Percentiles rank a stretch among this genome's conserved stretches.
These are phyloP conservation scores for Plectosphaerella plurivora DNA, from an alignment of 2,329 filamentous ascomycete species.

Conservation along the genomic window DNA sequence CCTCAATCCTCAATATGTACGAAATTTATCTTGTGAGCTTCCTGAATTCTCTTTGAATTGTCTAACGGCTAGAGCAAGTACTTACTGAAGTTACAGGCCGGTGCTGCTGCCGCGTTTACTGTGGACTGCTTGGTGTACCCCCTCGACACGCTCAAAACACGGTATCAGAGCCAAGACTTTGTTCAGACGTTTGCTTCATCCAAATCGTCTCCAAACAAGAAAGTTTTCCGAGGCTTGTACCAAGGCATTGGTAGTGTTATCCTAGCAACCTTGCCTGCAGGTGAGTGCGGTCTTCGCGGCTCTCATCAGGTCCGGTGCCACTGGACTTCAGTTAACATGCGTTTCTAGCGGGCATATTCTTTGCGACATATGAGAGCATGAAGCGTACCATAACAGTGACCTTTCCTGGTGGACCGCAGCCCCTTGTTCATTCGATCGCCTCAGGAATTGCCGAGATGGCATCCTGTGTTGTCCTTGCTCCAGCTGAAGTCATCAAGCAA, in stretches of 20 bases:
- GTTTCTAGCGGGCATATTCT: constrained; percentile 71
- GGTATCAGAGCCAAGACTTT: constrained; percentile 76
- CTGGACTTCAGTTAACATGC: not conserved
- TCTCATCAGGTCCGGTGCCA: not conserved
- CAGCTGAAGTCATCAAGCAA: constrained; percentile 88
- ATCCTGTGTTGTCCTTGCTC: constrained; percentile 81
- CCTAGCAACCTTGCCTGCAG: constrained; percentile 82
- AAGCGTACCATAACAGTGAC: constrained; percentile 57
- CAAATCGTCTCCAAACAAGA: constrained; percentile 46
- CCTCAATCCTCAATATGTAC: constrained; percentile 5
- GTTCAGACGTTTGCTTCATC: constrained; percentile 58
- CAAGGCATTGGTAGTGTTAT: constrained; percentile 85
- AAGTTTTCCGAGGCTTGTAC: constrained; percentile 71
- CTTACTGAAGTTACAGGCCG: constrained; percentile 53
- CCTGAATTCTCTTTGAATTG: not conserved
- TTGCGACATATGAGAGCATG: constrained; percentile 79
- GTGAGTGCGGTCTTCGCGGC: constrained; percentile 30
- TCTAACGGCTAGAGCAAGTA: not conserved
- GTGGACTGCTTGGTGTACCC: constrained; percentile 85
- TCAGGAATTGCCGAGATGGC: constrained; percentile 77
- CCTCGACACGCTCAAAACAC: constrained; percentile 84
- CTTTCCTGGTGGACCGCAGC: constrained; percentile 52
- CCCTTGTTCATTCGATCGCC: constrained; percentile 67
- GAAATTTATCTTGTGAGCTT: constrained; percentile 12
- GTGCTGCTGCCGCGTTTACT: constrained; percentile 78